Percentiles rank a stretch among this genome's conserved stretches.
These are phyloP conservation scores for Plenodomus lindquistii DNA, from an alignment of 2,329 filamentous ascomycete genomes.

Conservation along the genomic window DNA sequence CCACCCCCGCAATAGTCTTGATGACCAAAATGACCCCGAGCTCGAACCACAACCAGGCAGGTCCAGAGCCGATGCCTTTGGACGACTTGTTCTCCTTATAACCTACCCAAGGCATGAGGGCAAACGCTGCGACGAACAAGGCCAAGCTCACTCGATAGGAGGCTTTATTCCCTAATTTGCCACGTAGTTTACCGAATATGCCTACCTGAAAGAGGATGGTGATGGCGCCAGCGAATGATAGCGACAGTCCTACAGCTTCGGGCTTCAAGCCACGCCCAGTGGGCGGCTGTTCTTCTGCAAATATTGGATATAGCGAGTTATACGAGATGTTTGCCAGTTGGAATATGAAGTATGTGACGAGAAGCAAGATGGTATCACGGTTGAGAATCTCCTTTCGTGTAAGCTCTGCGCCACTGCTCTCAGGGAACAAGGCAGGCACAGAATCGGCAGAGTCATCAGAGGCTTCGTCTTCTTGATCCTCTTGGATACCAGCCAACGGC, in stretches of 20 bases:
- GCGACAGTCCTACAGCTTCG: slow-evolving; percentile 78
- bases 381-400: slow-evolving; percentile 68
- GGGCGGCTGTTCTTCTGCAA: slow-evolving; percentile 74
- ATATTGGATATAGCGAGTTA: slow-evolving; percentile 94
- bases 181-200: slow-evolving; percentile 77
- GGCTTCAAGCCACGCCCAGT: slow-evolving; percentile 77
- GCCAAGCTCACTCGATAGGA: slow-evolving; percentile 80
- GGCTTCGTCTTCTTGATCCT: slow-evolving; percentile 50
- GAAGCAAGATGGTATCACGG: slow-evolving; percentile 77
- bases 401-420: slow-evolving; percentile 48
- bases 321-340: slow-evolving; percentile 93
- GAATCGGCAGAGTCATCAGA: slow-evolving; percentile 36
- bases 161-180: slow-evolving; percentile 79
- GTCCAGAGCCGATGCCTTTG: slow-evolving; percentile 62
- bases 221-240: slow-evolving; percentile 80
- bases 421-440: slow-evolving; percentile 48
- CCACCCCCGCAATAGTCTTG: slow-evolving; percentile 89
- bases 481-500: slow-evolving; percentile 42
- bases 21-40: slow-evolving; percentile 79
- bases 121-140: slow-evolving; percentile 79
- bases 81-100: slow-evolving; percentile 64
- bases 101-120: slow-evolving; percentile 87
- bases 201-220: slow-evolving; percentile 91
- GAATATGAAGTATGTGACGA: slow-evolving; percentile 88
- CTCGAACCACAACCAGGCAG: slow-evolving; percentile 75